Base-by-base conservation (phyloP, 306 rosid species). In the Phaseolus lunatus region DNA sequence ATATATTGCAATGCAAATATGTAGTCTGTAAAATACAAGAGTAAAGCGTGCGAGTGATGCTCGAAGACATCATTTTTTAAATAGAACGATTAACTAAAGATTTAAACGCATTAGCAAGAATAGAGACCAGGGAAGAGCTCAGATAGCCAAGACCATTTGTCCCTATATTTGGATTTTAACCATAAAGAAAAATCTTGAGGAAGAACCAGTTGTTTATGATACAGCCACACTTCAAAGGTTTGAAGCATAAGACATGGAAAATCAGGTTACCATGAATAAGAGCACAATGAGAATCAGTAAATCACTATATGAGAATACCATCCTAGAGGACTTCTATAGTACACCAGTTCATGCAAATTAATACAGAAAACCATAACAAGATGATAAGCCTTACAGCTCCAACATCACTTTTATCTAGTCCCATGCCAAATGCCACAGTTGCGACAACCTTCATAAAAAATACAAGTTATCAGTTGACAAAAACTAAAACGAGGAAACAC, bases 371-470 rank as follows among this genome's bases (percentile, higher is more conserved):
- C 13, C 31, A 68, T 56, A 54, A 72, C 53, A 57, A 20, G 50
- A 39, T 83, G 52, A 66, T 41, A 45, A 82, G 82, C 68, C 97
- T 90, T 88, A 95, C 98, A 84, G 97, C 93, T 68, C 97, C 96
- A 79, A 95, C 94, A 67, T 90, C 98, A 53, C 90, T 87, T 88
- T 95, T 95, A 86, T 95, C 93, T 48, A 95, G 89, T 76, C 98
- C 98, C 98, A 95, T 95, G 82, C 98, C 98, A 82, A 95, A 95
- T 52, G 98, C 97, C 85, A 95, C 96, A 70, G 98, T 95, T 79
- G 98, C 98, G 78, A 95, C 97, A 80, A 95, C 96, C 97, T 92
- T 80, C 78, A 67, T 72, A 50, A 52, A 82, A 83, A 82, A 23
- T 52, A 75, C 71, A 54, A 82, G 79, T 57, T 54, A 67, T 78